Conservation (phyloP, 441 rosid species). For the Daphne laureola region DNA sequence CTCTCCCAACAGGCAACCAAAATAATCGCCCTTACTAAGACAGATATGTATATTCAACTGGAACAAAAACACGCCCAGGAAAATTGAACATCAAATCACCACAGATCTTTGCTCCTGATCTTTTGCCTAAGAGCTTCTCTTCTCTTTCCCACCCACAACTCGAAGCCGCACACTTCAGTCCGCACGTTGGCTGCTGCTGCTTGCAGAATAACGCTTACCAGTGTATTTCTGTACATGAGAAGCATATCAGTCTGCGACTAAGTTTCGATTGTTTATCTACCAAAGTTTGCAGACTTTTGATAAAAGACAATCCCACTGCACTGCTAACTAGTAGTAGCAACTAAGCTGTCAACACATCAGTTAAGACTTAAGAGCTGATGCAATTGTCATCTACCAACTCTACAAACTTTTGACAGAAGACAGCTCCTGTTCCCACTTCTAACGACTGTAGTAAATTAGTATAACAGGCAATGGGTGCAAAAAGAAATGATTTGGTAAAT, state of each 20-base stretch:
- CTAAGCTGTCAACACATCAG: not conserved
- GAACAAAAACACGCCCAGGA: slow-evolving; percentile 20
- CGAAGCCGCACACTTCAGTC: slow-evolving; percentile 34
- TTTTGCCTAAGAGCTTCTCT: slow-evolving; percentile 16
- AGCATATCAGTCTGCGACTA: not conserved
- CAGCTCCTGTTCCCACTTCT: not conserved
- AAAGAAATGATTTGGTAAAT: not conserved
- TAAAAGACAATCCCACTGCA: too few species aligned
- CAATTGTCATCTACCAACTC: slow-evolving; percentile 4
- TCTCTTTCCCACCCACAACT: slow-evolving; percentile 9
- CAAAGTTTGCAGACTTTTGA: too few species aligned
- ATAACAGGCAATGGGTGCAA: not conserved
- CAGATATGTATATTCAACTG: not conserved
- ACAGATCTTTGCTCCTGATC: slow-evolving; percentile 20
- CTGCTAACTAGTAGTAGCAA: too few species aligned
- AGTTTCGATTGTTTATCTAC: too few species aligned
- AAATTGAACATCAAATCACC: slow-evolving; percentile 21
- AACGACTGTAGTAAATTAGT: not conserved
- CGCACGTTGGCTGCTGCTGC: slow-evolving; percentile 43
- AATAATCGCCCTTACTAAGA: slow-evolving; percentile 17
- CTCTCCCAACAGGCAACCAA: not conserved
- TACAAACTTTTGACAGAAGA: not conserved
- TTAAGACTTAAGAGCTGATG: not conserved
- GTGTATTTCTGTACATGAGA: slow-evolving; percentile 46
- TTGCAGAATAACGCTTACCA: slow-evolving; percentile 47